Conservation (phyloP, 805 yeast species). For the Cyberlindnera americana region DNA sequence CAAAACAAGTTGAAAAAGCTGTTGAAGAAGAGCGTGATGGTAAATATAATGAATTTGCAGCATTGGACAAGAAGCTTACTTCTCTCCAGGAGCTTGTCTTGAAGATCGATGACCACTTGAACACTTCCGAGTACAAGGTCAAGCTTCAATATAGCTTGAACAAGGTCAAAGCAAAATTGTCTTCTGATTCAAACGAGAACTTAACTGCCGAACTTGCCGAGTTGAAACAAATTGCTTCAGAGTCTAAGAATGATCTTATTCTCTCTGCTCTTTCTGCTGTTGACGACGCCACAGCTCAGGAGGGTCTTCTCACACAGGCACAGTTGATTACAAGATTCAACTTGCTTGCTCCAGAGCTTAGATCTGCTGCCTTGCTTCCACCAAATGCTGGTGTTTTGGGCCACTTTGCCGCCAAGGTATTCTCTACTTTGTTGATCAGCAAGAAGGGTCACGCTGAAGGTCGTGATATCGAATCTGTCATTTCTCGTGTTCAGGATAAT, state of each 20-base stretch:
- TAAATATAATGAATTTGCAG: slow-evolving; percentile 64
- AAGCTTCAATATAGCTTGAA: slow-evolving; percentile 42
- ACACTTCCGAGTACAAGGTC: slow-evolving; percentile 36
- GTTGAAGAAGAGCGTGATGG: slow-evolving; percentile 77
- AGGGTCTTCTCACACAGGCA: slow-evolving; percentile 51
- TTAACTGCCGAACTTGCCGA: slow-evolving; percentile 22
- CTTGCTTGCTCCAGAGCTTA: slow-evolving; percentile 76
- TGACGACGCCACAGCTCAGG: slow-evolving; percentile 39
- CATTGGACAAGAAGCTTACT: slow-evolving; percentile 51
- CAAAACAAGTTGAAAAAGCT: slow-evolving; percentile 50
- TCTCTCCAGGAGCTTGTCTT: slow-evolving; percentile 53
- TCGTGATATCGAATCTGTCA: slow-evolving; percentile 81
- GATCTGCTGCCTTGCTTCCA: slow-evolving; percentile 85
- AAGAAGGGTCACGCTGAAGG: slow-evolving; percentile 80
- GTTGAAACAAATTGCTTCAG: slow-evolving; percentile 34
- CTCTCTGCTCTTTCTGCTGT: slow-evolving; percentile 44
- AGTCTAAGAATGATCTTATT: slow-evolving; percentile 43
- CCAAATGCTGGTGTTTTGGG: slow-evolving; percentile 96
- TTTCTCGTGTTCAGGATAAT: slow-evolving; percentile 79
- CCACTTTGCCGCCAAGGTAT: slow-evolving; percentile 74
- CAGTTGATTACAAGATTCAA: slow-evolving; percentile 39
- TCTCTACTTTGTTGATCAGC: slow-evolving; percentile 70
- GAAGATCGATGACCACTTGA: slow-evolving; percentile 36
- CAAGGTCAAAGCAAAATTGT: slow-evolving; percentile 39
- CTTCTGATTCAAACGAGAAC: slow-evolving; percentile 36